Conservation (phyloP, 2,329 filamentous ascomycete species). For the Alternaria arborescens region DNA sequence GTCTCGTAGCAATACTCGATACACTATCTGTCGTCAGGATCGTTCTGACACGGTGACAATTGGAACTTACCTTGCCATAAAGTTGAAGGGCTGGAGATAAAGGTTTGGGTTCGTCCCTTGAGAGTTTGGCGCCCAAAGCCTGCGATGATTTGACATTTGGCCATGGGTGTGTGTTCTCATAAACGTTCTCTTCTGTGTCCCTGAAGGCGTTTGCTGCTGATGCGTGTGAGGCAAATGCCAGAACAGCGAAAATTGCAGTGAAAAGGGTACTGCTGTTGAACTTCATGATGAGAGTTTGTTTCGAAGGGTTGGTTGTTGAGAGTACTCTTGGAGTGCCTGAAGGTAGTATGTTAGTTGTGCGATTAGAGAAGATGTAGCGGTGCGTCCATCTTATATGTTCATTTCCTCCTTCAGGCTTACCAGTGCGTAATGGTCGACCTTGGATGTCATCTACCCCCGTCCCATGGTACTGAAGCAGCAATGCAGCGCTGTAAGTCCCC, state of each 20-base stretch:
- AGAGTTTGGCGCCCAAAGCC: not conserved
- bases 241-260: not conserved
- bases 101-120: not conserved
- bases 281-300: not conserved
- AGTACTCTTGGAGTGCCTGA: not conserved
- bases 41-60: not conserved
- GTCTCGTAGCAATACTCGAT: not conserved
- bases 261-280: not conserved
- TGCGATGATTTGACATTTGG: not conserved
- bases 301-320: not conserved
- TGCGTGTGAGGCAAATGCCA: not conserved
- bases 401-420: not conserved
- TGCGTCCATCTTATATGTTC: not conserved
- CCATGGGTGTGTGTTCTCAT: not conserved
- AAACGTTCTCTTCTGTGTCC: not conserved
- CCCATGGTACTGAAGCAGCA: not conserved
- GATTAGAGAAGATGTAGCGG: not conserved
- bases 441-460: not conserved
- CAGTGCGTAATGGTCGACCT: not conserved
- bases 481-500: too few relatives aligned
- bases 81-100: too few relatives aligned
- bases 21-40: not conserved
- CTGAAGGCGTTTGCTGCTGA: not conserved
- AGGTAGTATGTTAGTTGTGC: not conserved
- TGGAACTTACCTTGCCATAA: not conserved